Percentiles rank a stretch among this genome's conserved stretches.
phyloP scores from a whole-genome alignment of 1,139 yeast genomes.

The Blastobotrys aristatus region DNA sequence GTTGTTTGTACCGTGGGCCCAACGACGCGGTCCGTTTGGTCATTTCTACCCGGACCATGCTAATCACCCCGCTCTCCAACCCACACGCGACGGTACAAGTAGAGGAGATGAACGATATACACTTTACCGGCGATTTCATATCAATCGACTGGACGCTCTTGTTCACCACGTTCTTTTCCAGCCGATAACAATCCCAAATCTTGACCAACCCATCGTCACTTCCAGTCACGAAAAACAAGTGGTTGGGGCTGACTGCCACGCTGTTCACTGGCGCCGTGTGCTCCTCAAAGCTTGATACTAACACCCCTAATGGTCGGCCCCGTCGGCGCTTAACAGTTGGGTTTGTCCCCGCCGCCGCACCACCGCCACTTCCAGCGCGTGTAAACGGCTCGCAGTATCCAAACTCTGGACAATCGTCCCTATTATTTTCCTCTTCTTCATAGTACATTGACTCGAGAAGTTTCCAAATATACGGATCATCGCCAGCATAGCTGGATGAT shows the following conservation, averaged over 20 bases:
- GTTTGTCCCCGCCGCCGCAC: background rate
- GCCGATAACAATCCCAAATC: conserved; percentile 69
- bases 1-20: conserved; percentile 15
- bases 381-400: background rate
- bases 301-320: conserved; percentile 40
- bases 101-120: conserved; percentile 47
- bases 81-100: conserved; percentile 66
- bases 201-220: conserved; percentile 67
- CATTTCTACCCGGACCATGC: conserved; percentile 54
- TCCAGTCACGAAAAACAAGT: conserved; percentile 69
- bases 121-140: conserved; percentile 27
- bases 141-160: conserved; percentile 43
- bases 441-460: conserved; percentile 51
- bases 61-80: conserved; percentile 58
- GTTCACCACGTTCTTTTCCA: conserved; percentile 62
- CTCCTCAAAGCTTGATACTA: conserved; percentile 57
- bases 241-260: conserved; percentile 53
- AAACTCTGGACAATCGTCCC: background rate
- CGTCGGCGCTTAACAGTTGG: conserved; percentile 16
- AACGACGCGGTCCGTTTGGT: conserved; percentile 9
- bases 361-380: background rate
- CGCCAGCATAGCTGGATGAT: conserved; percentile 41
- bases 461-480: conserved; percentile 56
- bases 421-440: conserved; percentile 1
- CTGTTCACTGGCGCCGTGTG: conserved; percentile 51